These are phyloP conservation scores for Alternaria gaisen DNA, from an alignment of 2,329 filamentous ascomycete species.

Conservation along the genomic window DNA sequence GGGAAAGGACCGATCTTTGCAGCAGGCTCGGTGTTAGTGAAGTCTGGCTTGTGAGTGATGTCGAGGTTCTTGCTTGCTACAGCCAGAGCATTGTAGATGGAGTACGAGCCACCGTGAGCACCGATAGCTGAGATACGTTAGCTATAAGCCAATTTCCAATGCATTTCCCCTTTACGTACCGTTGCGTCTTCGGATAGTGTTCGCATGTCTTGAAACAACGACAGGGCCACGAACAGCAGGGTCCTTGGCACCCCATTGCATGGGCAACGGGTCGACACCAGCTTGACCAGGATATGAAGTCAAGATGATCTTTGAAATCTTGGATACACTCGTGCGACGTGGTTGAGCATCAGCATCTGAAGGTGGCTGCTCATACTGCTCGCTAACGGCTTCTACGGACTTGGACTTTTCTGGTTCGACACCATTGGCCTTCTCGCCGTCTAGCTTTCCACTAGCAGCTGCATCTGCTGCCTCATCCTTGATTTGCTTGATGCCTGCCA, in stretches of 20 bases:
- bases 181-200: slow-evolving; percentile 82
- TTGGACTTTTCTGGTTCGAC: slow-evolving; percentile 44
- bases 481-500: slow-evolving; percentile 66
- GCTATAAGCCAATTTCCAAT: neutral
- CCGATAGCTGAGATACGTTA: slow-evolving; percentile 63
- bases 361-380: slow-evolving; percentile 51
- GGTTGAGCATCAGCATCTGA: slow-evolving; percentile 42
- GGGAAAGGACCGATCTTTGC: slow-evolving; percentile 87
- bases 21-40: slow-evolving; percentile 91
- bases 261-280: slow-evolving; percentile 87
- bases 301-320: slow-evolving; percentile 70
- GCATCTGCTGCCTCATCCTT: slow-evolving; percentile 57
- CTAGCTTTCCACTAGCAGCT: slow-evolving; percentile 33
- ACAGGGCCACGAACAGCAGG: slow-evolving; percentile 82
- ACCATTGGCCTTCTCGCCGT: slow-evolving; percentile 44
- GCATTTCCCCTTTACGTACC: slow-evolving; percentile 59
- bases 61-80: slow-evolving; percentile 90
- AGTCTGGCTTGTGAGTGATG: slow-evolving; percentile 79
- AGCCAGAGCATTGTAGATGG: slow-evolving; percentile 92
- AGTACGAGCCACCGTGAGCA: slow-evolving; percentile 89
- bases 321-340: slow-evolving; percentile 55
- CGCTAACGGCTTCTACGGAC: slow-evolving; percentile 51
- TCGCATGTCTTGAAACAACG: slow-evolving; percentile 79
- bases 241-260: slow-evolving; percentile 87
- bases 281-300: slow-evolving; percentile 93